Base-by-base conservation (phyloP, 2,329 filamentous ascomycete genomes). In the Chrysoporthe puriensis region DNA sequence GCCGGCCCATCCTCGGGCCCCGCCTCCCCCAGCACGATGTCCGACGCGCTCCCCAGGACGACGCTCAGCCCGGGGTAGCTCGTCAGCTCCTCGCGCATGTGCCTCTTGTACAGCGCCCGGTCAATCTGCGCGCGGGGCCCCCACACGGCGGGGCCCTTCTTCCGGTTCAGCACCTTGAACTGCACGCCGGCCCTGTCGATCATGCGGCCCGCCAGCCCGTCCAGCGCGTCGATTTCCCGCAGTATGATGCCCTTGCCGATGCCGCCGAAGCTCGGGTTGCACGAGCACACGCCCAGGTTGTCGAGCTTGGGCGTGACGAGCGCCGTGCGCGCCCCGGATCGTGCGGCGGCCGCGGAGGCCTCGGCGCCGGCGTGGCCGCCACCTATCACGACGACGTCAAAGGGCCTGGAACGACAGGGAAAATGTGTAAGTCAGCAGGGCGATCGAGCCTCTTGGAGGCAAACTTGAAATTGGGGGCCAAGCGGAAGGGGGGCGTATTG, bases 171-270 rank as follows among this genome's bases (percentile, higher is more conserved):
- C 21, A 96, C 86, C 71, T 92, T 90, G 78, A 98, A 99, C 77
- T 97, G 95, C n/a, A 97, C 88, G 6, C 93, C 96, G 3, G 96
- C 91, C 77, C 96, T 95, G 80, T 99, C 96, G 68, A 97, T 93
- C 32, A 97, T 90, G 46, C 93, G 87, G 0, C 93, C 94, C 0
- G 94, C 91, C 26, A 99, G 83, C 0, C 96, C 96, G 75, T 98
- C 96, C 69, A 99, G 84, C 0, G 96, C 96, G 81, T 99, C 96
- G 43, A 99, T 90, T 79, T 99, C 96, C 54, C 95, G 90, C 62
- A 99, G 83, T 83, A 99, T 97, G 11, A 93, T 98, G 18, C 96
- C 96, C 78, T 99, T 99, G 57, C 96, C 96, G 73, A 99, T 98
- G n/a, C 96, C 96, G 50, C 96, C 96, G 76, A 99, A 97, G 71